phyloP scores from a whole-genome alignment of 2,329 filamentous ascomycete genomes.

The Cladosporium austrohemisphaericum region DNA sequence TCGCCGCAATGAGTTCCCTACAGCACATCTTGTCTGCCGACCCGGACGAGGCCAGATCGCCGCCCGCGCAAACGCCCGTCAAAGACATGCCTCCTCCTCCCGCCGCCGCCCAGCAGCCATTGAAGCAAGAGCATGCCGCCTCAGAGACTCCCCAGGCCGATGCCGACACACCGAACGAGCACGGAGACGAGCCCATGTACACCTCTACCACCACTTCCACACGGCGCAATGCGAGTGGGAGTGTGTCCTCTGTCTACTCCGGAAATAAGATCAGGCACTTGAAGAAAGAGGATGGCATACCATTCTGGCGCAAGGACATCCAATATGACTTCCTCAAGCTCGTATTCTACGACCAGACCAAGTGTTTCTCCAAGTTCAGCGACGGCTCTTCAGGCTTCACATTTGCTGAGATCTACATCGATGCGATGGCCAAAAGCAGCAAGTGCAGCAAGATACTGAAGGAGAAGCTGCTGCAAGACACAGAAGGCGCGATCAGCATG shows the following conservation, averaged over 20 bases:
- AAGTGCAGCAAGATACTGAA: conserved; percentile 98
- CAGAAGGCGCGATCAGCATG: conserved; percentile 92
- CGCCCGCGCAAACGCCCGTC: conserved; percentile 4
- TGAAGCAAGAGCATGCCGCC: conserved; percentile 9
- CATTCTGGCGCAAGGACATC: conserved; percentile 81
- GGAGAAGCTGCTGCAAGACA: conserved; percentile 90
- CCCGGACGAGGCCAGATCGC: conserved; percentile 16
- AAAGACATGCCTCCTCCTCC: conserved; percentile 9
- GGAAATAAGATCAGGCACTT: conserved; percentile 77
- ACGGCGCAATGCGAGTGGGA: conserved; percentile 61
- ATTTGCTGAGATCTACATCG: conserved; percentile 96
- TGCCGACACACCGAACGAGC: conserved; percentile 1
- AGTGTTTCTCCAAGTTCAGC: conserved; percentile 88
- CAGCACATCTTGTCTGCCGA: conserved; percentile 29
- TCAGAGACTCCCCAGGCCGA: conserved; percentile 11
- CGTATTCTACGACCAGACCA: conserved; percentile 70
- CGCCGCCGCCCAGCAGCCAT: neutral
- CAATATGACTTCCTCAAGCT: conserved; percentile 80
- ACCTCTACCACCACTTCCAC: conserved; percentile 51
- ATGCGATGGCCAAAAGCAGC: conserved; percentile 96
- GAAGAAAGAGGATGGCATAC: conserved; percentile 85
- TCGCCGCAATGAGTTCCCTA: conserved; percentile 20
- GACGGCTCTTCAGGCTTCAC: conserved; percentile 69
- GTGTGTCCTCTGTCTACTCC: conserved; percentile 63
- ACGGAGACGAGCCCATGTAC: conserved; percentile 32